A percentile compares a stretch with the other conserved stretches of the same genome.
phyloP scores from a whole-genome alignment of 2,329 filamentous ascomycete genomes.

The Colletotrichum higginsianum region DNA sequence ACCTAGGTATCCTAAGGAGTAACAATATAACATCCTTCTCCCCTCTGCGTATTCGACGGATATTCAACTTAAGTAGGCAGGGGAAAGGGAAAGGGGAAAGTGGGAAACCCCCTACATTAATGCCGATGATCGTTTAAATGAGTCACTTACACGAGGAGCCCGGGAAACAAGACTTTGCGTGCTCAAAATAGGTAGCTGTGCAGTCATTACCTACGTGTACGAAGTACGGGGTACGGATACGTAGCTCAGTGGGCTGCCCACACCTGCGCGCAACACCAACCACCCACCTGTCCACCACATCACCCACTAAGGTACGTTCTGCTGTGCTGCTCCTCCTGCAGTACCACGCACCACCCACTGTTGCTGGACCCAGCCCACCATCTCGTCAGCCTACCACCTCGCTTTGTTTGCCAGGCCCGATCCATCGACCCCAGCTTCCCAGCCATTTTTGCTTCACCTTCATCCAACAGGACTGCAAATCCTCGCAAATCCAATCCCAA shows the following conservation, averaged over 20 bases:
- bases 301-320: conserved; percentile 22
- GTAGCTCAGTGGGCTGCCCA: conserved; percentile 37
- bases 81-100: neutral
- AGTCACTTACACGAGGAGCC: neutral
- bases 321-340: conserved; percentile 34
- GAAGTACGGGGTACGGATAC: conserved; percentile 8
- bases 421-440: conserved; percentile 42
- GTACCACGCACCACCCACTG: conserved; percentile 30
- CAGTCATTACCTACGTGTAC: neutral
- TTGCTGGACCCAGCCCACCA: conserved; percentile 40
- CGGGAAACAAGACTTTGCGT: neutral
- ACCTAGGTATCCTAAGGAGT: neutral
- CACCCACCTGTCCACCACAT: conserved; percentile 36
- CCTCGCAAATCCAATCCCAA: conserved; percentile 36
- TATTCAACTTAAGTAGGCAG: neutral
- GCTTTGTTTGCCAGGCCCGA: conserved; percentile 41
- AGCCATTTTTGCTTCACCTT: conserved; percentile 41
- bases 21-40: neutral
- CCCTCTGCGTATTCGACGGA: neutral
- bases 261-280: conserved; percentile 35
- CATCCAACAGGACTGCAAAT: conserved; percentile 35
- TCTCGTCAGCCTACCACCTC: conserved; percentile 29
- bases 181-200: conserved; percentile 8
- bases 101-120: too few species aligned
- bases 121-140: neutral